Percentiles rank a stretch among this genome's conserved stretches.
Evolutionary conservation across 75 land plant genomes (phyloP).

Genomic region (Cupressus sempervirens): DNA sequence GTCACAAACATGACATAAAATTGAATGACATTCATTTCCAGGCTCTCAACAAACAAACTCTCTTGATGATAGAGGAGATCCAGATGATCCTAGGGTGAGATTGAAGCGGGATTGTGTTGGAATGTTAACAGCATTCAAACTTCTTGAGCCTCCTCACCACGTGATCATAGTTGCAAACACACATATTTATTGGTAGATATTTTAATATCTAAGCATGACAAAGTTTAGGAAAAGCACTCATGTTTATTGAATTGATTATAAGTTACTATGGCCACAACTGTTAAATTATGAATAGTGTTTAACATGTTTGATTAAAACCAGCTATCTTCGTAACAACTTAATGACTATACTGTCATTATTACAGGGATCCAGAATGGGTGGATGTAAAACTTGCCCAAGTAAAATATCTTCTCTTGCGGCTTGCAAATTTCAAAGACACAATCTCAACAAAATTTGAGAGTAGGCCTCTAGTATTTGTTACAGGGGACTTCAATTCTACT

Average conservation of each 20-base stretch:
- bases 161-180: slow-evolving; percentile 79
- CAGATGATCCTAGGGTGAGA: slow-evolving; percentile 77
- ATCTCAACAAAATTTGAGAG: slow-evolving; percentile 39
- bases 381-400: slow-evolving; percentile 97
- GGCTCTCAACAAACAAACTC: slow-evolving; percentile 10
- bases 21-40: slow-evolving; percentile 13
- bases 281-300: slow-evolving; percentile 4
- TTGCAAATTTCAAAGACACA: slow-evolving; percentile 38
- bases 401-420: slow-evolving; percentile 63
- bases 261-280: background rate
- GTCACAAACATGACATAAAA: background rate
- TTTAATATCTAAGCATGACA: background rate
- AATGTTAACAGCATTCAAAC: slow-evolving; percentile 72
- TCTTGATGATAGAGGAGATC: slow-evolving; percentile 53
- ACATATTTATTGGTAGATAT: slow-evolving; percentile 79
- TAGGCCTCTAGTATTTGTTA: slow-evolving; percentile 53
- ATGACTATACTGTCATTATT: background rate
- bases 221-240: background rate
- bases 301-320: background rate
- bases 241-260: background rate
- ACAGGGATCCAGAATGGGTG: slow-evolving; percentile 94
- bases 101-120: slow-evolving; percentile 92
- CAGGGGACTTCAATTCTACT: slow-evolving; percentile 90
- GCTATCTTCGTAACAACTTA: background rate
- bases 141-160: slow-evolving; percentile 45